phyloP scores from a whole-genome alignment of 1,284 basidiomycete genomes.

The Hypsizygus ulmarius region DNA sequence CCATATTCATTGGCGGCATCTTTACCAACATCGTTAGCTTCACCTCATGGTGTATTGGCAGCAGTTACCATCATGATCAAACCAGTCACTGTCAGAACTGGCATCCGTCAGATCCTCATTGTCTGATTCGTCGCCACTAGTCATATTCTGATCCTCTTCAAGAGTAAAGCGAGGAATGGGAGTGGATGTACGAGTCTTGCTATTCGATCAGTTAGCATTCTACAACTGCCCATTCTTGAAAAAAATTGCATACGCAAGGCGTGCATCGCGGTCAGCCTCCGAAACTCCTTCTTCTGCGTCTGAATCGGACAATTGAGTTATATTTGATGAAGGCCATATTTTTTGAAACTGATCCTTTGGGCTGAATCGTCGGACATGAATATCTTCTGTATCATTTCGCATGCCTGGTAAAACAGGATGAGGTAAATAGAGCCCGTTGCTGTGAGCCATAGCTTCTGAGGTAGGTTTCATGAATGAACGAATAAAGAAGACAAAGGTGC shows the following conservation, averaged over 20 bases:
- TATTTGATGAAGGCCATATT: constrained; percentile 23
- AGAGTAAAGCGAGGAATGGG: constrained; percentile 24
- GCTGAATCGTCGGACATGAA: constrained; percentile 1
- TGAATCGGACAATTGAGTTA: constrained; percentile 53
- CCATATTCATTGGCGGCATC: constrained; percentile 12
- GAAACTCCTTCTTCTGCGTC: constrained; percentile 62
- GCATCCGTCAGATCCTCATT: constrained; percentile 61
- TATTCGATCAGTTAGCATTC: constrained; percentile 21
- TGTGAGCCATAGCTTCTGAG: constrained; percentile 37
- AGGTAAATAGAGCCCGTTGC: constrained; percentile 55
- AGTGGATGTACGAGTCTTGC: constrained; percentile 51
- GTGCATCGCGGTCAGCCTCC: constrained; percentile 64
- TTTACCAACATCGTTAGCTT: neutral
- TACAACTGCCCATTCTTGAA: neutral
- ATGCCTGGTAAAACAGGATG: constrained; percentile 34
- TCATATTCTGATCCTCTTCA: constrained; percentile 52
- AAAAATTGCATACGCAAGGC: constrained; percentile 53
- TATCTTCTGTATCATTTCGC: neutral
- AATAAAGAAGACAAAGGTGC: neutral
- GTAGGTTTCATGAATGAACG: neutral
- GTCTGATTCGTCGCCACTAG: constrained; percentile 76
- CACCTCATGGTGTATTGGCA: neutral
- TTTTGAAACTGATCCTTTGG: constrained; percentile 9
- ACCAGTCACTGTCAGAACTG: constrained; percentile 55
- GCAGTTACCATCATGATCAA: constrained; percentile 33